phyloP scores from a whole-genome alignment of 1,284 basidiomycete species.

The Amylostereum areolatum region DNA sequence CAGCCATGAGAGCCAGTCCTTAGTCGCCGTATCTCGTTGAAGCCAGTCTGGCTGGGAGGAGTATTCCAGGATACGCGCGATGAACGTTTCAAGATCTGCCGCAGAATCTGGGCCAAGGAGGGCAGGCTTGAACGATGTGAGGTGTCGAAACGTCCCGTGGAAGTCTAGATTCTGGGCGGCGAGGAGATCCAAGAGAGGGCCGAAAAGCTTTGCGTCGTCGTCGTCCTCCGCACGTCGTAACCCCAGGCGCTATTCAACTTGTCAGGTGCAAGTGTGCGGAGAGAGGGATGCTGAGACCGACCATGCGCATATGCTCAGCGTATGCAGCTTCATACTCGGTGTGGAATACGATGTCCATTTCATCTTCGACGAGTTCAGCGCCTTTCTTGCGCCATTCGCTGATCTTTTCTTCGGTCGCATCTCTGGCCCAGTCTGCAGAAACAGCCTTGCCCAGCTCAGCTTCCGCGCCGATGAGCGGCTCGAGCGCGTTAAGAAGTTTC shows the following conservation, averaged over 20 bases:
- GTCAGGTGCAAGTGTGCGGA: not conserved
- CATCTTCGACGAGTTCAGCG: slow-evolving; percentile 44
- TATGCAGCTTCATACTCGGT: slow-evolving; percentile 57
- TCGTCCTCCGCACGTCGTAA: slow-evolving; percentile 45
- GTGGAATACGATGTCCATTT: slow-evolving; percentile 54
- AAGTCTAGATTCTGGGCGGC: slow-evolving; percentile 74
- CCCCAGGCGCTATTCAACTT: slow-evolving; percentile 58
- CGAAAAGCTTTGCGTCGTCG: slow-evolving; percentile 58
- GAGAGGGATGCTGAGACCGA: slow-evolving; percentile 19
- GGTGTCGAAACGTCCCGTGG: slow-evolving; percentile 71
- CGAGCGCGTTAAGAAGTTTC: slow-evolving; percentile 67
- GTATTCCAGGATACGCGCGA: slow-evolving; percentile 42
- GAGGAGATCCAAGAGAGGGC: slow-evolving; percentile 67
- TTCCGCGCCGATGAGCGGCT: slow-evolving; percentile 82
- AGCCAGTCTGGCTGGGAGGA: slow-evolving; percentile 39
- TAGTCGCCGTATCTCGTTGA: slow-evolving; percentile 35
- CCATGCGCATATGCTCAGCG: slow-evolving; percentile 61
- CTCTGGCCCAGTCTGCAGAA: slow-evolving; percentile 56
- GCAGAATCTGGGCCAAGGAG: slow-evolving; percentile 16
- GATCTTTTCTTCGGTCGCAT: slow-evolving; percentile 46
- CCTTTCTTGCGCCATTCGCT: slow-evolving; percentile 58
- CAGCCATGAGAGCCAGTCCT: slow-evolving; percentile 66
- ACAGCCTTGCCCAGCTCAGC: slow-evolving; percentile 49
- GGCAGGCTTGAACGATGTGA: slow-evolving; percentile 60
- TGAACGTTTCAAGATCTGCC: slow-evolving; percentile 28